A percentile compares a stretch with the other conserved stretches of the same genome.
Evolutionary conservation across 208 protist species (phyloP).

Genomic region (Crithidia fasciculata): DNA sequence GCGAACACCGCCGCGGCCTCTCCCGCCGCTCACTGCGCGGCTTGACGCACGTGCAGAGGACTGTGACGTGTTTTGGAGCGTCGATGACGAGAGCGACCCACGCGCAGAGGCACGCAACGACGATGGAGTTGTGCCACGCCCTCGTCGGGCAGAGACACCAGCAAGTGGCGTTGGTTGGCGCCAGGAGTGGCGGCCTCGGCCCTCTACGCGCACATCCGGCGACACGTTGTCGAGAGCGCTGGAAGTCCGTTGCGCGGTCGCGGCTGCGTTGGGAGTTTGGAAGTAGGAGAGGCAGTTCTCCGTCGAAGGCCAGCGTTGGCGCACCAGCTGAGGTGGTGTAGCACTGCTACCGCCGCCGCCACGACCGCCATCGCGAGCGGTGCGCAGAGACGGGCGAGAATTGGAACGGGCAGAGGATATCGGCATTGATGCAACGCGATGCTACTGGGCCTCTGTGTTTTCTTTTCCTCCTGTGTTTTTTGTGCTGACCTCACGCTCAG

Average conservation of each 20-base stretch:
- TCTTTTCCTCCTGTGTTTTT: background rate
- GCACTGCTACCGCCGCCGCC: background rate
- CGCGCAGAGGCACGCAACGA: no score
- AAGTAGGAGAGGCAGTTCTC: background rate
- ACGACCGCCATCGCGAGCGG: no score
- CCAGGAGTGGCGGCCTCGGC: no score
- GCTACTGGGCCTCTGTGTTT: background rate
- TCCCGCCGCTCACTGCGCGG: no score
- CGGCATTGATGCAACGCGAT: background rate
- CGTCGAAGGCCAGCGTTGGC: conserved; percentile 4
- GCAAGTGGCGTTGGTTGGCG: no score
- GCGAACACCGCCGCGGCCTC: background rate
- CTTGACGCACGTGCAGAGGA: no score
- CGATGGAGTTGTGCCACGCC: no score
- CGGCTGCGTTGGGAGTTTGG: background rate
- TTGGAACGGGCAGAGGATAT: conserved; percentile 2
- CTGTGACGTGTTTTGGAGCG: no score
- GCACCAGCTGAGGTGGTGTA: conserved; percentile 10
- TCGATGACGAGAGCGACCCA: no score
- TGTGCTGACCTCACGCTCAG: no score
- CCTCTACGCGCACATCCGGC: background rate
- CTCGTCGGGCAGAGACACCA: no score
- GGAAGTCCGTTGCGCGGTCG: background rate
- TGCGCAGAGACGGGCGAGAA: background rate
- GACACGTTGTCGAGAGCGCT: background rate